Conservation (phyloP, 208 protist species). For the Wallacemonas sp. region DNA sequence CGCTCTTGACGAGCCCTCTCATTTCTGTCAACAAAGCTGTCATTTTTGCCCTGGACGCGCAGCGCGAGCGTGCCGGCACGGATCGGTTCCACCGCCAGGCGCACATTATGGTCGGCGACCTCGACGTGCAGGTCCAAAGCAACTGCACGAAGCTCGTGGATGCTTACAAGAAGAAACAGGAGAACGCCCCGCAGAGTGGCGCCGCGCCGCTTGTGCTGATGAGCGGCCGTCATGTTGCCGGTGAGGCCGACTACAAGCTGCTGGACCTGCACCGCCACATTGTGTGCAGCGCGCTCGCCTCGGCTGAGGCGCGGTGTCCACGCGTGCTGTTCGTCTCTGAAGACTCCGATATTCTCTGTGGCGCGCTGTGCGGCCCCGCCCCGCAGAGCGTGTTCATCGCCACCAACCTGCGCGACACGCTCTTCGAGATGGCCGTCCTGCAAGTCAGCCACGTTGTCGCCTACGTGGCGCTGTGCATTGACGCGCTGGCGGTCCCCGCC, state of each 20-base stretch:
- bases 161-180: slow-evolving; percentile 29
- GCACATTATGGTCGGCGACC: slow-evolving; percentile 61
- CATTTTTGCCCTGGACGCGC: slow-evolving; percentile 81
- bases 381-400: slow-evolving; percentile 75
- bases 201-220: slow-evolving; percentile 50
- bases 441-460: slow-evolving; percentile 69
- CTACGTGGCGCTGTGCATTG: slow-evolving; percentile 73
- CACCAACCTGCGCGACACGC: slow-evolving; percentile 75
- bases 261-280: slow-evolving; percentile 73
- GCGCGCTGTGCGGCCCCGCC: slow-evolving; percentile 76
- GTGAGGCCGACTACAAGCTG: slow-evolving; percentile 91
- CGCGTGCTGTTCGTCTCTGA: slow-evolving; percentile 86
- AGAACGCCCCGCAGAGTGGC: not conserved
- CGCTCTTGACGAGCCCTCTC: slow-evolving; percentile 40
- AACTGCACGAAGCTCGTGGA: slow-evolving; percentile 45
- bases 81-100: slow-evolving; percentile 59
- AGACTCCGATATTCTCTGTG: slow-evolving; percentile 86
- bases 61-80: slow-evolving; percentile 67
- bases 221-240: slow-evolving; percentile 76
- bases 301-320: slow-evolving; percentile 28
- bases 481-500: slow-evolving; percentile 44
- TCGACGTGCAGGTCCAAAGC: slow-evolving; percentile 67
- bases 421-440: slow-evolving; percentile 73
- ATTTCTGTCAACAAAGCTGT: slow-evolving; percentile 47
- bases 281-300: slow-evolving; percentile 25